Conservation (phyloP, 768 basidiomycete genomes). For the Candolleomyces aberdarensis region DNA sequence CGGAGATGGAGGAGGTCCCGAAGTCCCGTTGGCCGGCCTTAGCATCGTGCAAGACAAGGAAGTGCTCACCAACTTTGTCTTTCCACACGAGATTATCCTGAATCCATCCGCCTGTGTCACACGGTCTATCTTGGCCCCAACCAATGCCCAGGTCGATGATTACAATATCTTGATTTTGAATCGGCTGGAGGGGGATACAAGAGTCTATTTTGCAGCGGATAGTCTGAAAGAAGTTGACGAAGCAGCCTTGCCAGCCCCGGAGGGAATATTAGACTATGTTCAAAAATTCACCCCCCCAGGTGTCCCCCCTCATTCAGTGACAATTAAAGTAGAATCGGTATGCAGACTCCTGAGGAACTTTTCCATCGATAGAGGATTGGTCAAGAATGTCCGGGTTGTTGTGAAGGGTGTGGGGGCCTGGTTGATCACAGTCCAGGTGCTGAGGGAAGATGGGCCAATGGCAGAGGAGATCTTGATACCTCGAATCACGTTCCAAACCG, state of each 20-base stretch:
- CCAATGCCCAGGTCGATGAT: conserved; percentile 30
- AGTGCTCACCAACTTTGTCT: background rate
- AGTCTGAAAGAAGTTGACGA: background rate
- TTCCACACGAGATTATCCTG: background rate
- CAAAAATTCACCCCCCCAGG: background rate
- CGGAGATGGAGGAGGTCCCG: conserved; percentile 28
- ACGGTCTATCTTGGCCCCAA: conserved; percentile 35
- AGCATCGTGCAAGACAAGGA: background rate
- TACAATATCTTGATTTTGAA: conserved; percentile 31
- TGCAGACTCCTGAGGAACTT: conserved; percentile 36
- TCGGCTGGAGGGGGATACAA: conserved; percentile 15
- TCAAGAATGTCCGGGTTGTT: conserved; percentile 37
- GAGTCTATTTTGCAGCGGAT: background rate
- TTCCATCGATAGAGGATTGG: conserved; percentile 31
- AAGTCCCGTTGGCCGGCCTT: conserved; percentile 16
- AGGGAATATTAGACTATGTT: background rate
- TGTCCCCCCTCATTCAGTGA: background rate
- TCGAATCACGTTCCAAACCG: conserved; percentile 17
- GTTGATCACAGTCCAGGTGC: background rate
- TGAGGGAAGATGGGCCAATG: background rate
- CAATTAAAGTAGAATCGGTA: conserved; percentile 28
- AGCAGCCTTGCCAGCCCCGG: background rate
- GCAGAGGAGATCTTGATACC: conserved; percentile 17
- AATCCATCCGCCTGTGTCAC: conserved; percentile 11
- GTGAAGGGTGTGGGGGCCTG: conserved; percentile 22